These are phyloP conservation scores for Gyrodon lividus DNA, from an alignment of 768 basidiomycete genomes.

Conservation along the genomic window DNA sequence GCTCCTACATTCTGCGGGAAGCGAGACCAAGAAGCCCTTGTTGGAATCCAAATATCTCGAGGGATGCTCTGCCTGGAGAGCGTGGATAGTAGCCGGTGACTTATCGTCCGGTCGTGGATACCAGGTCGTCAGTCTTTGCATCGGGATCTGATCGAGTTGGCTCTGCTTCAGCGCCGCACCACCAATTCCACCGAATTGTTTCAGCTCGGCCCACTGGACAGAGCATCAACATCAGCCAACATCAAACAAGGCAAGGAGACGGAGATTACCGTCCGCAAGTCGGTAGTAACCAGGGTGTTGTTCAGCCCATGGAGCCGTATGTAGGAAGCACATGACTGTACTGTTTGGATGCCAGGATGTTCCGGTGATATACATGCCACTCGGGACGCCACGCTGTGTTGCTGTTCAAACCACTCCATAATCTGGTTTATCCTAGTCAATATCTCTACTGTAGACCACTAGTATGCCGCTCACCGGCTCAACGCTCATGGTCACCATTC, in stretches of 20 bases:
- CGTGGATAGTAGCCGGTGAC: conserved; percentile 32
- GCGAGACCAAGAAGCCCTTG: conserved; percentile 33
- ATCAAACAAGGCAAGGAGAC: background rate
- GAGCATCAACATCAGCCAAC: conserved; percentile 3
- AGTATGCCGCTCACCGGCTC: conserved; percentile 40
- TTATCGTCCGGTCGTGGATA: conserved; percentile 22
- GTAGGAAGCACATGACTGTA: conserved; percentile 46
- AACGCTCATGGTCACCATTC: conserved; percentile 49
- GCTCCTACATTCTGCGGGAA: conserved; percentile 39
- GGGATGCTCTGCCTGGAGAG: conserved; percentile 41
- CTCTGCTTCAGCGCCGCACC: conserved; percentile 42
- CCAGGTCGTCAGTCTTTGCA: conserved; percentile 33
- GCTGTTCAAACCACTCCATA: conserved; percentile 42
- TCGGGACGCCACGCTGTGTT: conserved; percentile 10
- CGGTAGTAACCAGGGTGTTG: conserved; percentile 41
- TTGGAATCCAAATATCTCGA: conserved; percentile 32
- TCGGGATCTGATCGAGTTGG: conserved; percentile 37
- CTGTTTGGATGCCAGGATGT: conserved; percentile 46
- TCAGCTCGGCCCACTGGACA: conserved; percentile 42
- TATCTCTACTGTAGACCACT: background rate
- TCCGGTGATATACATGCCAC: conserved; percentile 2
- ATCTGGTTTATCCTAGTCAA: conserved; percentile 31
- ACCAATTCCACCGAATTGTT: conserved; percentile 40
- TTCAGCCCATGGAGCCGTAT: conserved; percentile 40
- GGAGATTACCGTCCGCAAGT: conserved; percentile 40